These are phyloP conservation scores for Neurospora sp. DNA, from an alignment of 495 filamentous ascomycete species.

Conservation along the genomic window DNA sequence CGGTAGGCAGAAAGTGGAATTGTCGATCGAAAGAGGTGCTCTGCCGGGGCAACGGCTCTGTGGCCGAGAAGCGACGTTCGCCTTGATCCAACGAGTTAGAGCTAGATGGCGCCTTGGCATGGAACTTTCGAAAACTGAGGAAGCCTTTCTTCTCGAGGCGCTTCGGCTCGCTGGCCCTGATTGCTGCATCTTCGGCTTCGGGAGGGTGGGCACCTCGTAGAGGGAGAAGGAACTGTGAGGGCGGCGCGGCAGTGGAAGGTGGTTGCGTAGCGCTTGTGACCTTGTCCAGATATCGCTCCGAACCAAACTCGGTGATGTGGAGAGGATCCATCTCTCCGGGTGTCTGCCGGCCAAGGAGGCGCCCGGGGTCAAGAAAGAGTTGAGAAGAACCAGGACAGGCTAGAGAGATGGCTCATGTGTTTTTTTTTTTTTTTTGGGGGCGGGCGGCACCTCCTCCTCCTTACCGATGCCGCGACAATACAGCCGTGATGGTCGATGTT, in stretches of 20 bases:
- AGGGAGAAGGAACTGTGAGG: constrained; percentile 33
- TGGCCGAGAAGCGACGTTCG: constrained; percentile 12
- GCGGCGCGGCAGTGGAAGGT: not conserved
- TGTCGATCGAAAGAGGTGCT: constrained; percentile 36
- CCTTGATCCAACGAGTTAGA: constrained; percentile 4
- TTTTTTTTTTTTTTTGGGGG: not conserved
- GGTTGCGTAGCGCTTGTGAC: constrained; percentile 26
- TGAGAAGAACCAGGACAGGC: constrained; percentile 8
- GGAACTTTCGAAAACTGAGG: constrained; percentile 19
- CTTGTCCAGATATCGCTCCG: constrained; percentile 44
- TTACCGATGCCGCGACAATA: constrained; percentile 23
- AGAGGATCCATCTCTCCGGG: constrained; percentile 38
- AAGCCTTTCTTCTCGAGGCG: constrained; percentile 25
- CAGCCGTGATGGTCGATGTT: constrained; percentile 19
- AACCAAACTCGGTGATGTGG: constrained; percentile 49
- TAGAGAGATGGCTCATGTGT: not conserved
- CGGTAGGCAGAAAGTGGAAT: constrained; percentile 42
- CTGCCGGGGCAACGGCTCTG: constrained; percentile 9
- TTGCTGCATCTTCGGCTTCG: constrained; percentile 12
- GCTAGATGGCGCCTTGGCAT: constrained; percentile 10
- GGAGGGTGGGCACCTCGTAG: constrained; percentile 23
- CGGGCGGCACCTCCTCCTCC: constrained; percentile 4
- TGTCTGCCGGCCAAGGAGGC: constrained; percentile 8
- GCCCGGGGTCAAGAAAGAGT: constrained; percentile 12
- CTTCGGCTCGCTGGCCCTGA: constrained; percentile 25